Percentiles rank a stretch among this genome's conserved stretches.
Conservation (phyloP, 176 grass and related monocot genomes). For the Oryza brachyantha region DNA sequence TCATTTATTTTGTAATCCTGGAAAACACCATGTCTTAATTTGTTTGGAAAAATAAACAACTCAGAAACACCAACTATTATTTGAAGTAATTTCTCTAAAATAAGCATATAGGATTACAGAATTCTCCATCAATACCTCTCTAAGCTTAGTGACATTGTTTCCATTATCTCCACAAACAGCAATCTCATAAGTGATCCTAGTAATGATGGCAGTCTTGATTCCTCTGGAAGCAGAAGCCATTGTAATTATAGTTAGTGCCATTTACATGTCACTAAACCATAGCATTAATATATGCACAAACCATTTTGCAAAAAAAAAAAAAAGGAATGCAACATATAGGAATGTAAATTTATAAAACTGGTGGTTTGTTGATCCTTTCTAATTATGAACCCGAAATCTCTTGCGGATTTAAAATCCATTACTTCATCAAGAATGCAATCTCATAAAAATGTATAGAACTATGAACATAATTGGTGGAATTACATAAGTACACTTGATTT, state of each 20-base stretch:
- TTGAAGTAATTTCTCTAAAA: neutral
- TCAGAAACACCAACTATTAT: neutral
- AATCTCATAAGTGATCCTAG: slow-evolving; percentile 41
- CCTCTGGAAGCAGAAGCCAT: slow-evolving; percentile 20
- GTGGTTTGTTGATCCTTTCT: slow-evolving; percentile 5
- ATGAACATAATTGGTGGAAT: neutral
- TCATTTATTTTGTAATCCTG: neutral
- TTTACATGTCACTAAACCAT: neutral
- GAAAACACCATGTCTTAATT: neutral
- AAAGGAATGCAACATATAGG: neutral
- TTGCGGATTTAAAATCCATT: slow-evolving; percentile 9
- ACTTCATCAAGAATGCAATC: neutral
- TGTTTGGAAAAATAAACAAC: neutral
- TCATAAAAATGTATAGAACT: neutral
- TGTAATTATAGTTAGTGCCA: neutral
- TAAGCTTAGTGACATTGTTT: slow-evolving; percentile 28
- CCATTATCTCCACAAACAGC: slow-evolving; percentile 30
- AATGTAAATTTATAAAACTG: neutral
- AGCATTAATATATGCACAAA: slow-evolving; percentile 2
- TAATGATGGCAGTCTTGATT: slow-evolving; percentile 23
- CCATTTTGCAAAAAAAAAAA: neutral
- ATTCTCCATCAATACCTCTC: slow-evolving; percentile 17
- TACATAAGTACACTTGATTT: neutral
- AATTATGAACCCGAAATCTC: neutral
- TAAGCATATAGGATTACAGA: neutral